Evolutionary conservation across 2,329 filamentous ascomycete species (phyloP).

Genomic region (Dothidotthia symphoricarpi): DNA sequence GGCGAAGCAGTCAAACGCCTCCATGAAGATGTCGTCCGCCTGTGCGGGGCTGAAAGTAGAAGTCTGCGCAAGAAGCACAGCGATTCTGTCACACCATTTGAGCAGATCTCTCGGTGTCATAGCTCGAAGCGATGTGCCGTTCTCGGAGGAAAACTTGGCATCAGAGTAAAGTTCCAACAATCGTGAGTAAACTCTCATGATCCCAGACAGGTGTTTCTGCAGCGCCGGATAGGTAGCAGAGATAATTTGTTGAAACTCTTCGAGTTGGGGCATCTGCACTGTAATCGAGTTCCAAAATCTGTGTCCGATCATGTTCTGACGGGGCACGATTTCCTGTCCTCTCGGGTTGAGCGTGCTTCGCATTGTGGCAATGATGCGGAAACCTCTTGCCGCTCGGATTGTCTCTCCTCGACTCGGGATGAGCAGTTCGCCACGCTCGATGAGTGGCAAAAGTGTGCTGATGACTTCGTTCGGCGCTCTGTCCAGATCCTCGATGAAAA

Average conservation of each 20-base stretch:
- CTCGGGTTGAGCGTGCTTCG: conserved; percentile 65
- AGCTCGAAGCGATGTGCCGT: conserved; percentile 58
- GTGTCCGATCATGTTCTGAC: conserved; percentile 69
- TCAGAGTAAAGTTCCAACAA: conserved; percentile 44
- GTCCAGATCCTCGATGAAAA: conserved; percentile 95
- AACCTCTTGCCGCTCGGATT: conserved; percentile 77
- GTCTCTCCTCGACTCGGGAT: conserved; percentile 87
- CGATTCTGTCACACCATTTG: conserved; percentile 83
- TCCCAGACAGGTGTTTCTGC: conserved; percentile 53
- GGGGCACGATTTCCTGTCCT: conserved; percentile 69
- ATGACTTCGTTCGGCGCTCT: conserved; percentile 92
- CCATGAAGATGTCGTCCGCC: conserved; percentile 85
- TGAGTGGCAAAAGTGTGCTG: conserved; percentile 85
- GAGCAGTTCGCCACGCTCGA: conserved; percentile 86
- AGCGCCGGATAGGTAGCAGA: conserved; percentile 68
- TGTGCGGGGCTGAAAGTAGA: conserved; percentile 67
- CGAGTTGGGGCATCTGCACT: conserved; percentile 62
- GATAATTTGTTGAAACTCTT: conserved; percentile 75
- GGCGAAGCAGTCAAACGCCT: conserved; percentile 89
- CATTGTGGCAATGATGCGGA: conserved; percentile 89
- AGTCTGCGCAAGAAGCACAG: conserved; percentile 60
- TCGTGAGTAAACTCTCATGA: conserved; percentile 58
- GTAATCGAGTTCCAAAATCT: conserved; percentile 82
- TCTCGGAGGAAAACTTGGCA: conserved; percentile 51
- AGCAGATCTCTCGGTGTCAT: conserved; percentile 76